Percentiles rank a stretch among this genome's conserved stretches.
Evolutionary conservation across 2,329 filamentous ascomycete species (phyloP).

Genomic region (Fusarium circinatum): DNA sequence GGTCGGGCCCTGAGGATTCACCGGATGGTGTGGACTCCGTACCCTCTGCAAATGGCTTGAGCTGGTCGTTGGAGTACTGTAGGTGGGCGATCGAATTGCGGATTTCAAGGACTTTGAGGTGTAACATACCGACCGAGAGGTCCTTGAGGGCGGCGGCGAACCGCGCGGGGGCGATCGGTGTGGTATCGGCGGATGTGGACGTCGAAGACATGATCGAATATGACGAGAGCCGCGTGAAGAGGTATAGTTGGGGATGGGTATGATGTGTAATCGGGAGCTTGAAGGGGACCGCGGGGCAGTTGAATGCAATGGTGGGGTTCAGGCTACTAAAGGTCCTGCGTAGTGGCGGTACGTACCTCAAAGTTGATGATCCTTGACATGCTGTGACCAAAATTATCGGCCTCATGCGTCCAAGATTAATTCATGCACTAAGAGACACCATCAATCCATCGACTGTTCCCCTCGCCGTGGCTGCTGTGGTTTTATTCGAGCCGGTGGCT

Average conservation of each 20-base stretch:
- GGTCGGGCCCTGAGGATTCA: slow-evolving; percentile 58
- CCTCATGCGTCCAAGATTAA: slow-evolving; percentile 40
- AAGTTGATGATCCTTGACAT: slow-evolving; percentile 8
- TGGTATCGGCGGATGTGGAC: slow-evolving; percentile 67
- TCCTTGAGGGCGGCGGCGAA: slow-evolving; percentile 75
- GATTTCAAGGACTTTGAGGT: slow-evolving; percentile 80
- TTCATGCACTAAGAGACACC: slow-evolving; percentile 36
- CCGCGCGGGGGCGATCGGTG: slow-evolving; percentile 68
- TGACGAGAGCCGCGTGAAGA: not conserved
- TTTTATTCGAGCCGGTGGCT: slow-evolving; percentile 36
- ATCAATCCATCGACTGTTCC: slow-evolving; percentile 33
- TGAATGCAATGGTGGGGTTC: slow-evolving; percentile 31
- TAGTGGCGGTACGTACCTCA: slow-evolving; percentile 33
- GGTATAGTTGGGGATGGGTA: not conserved
- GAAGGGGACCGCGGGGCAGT: slow-evolving; percentile 26
- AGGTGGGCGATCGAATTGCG: slow-evolving; percentile 80
- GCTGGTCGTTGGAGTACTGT: slow-evolving; percentile 77
- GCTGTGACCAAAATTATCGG: slow-evolving; percentile 36
- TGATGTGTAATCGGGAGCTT: not conserved
- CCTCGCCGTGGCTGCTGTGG: slow-evolving; percentile 26
- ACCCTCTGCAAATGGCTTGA: slow-evolving; percentile 73
- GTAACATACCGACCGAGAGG: slow-evolving; percentile 73
- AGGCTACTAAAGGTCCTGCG: slow-evolving; percentile 29
- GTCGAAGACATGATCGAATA: slow-evolving; percentile 58
- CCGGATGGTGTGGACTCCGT: slow-evolving; percentile 46